Evolutionary conservation across 2,329 filamentous ascomycete species (phyloP), one percentile per base, ranked within the genome.

Genomic region (Hypoxylon sp.): DNA sequence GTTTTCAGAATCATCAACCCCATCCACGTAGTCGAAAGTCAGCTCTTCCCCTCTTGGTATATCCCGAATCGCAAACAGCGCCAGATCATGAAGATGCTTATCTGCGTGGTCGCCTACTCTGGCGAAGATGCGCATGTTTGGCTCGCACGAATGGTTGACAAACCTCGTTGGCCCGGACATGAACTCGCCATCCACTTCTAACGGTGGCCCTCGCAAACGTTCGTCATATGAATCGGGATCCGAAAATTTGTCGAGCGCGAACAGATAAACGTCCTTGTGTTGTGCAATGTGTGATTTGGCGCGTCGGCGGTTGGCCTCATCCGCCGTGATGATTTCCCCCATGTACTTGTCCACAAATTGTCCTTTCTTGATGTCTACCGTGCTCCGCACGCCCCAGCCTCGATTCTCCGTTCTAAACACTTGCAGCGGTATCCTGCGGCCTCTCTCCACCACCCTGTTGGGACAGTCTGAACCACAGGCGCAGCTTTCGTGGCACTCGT

Each of bases 321-420:
- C 61, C 0, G 78, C 75, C 1, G 83, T 86, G 61, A 89, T 84
- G 48, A 88, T 75, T 67, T 89, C 85, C 8, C 90, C 90, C 5
- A 91, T 78, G 64, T 94, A 95, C 5, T 81, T 82, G 66, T 93
- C 90, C 29, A 95, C 83, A 62, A 91, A 94, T 59, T 92, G 88
- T 2, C 90, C 90, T 57, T 79, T 77, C 45, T 80, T 79, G 2
- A 95, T 80, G 13, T 83, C 75, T 2, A 86, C 75, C 3, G 79
- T 79, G 52, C 84, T 86, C 5, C 83, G 79, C 0, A 95, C 81
- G 21, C 86, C 90, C 90, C 89, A 95, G 23, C 90, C 90, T 34
- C 89, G 82, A 37, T 85, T 78, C 2, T 66, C 60, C 0, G 90
- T 93, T 44, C 86, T 83, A 69, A 94, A 94, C 12, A 95, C 89